Evolutionary conservation across 2,329 filamentous ascomycete genomes (phyloP), one percentile per base, ranked within the genome.

Genomic region (Boeremia exigua): DNA sequence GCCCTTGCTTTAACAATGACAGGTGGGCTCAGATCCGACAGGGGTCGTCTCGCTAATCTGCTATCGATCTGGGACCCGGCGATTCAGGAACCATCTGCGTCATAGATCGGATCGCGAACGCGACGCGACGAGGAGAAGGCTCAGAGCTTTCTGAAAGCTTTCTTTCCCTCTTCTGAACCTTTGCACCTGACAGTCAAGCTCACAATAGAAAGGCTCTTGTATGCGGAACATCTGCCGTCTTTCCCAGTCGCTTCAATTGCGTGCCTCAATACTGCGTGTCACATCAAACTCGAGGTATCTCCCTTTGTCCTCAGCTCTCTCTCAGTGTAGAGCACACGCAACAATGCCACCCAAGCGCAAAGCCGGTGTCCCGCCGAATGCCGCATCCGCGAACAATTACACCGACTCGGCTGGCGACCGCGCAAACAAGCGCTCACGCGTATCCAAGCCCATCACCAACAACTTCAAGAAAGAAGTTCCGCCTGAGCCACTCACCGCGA

Each of bases 381-480:
- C 47, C 2, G 47, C 60, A 23, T 70, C 69, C 9, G 69, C 72
- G 34, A 61, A 54, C 32, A 63, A 61, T 3, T 76, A 77, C 58
- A 70, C 74, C n/a, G 74, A 76, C 50, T 46, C 56, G 10, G 56
- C 68, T 6, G 74, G 74, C 39, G 59, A 49, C 27, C 67, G 68
- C 14, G 64, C 74, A 32, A 77, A 77, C 62, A 74, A 76, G 48
- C 74, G 75, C 15, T 77, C 74, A 10, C 65, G 68, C 23, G 44
- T 61, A 17, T 72, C 75, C 3, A 67, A 68, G 32, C 69, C 73
- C 3, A 29, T 57, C 0, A 53, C 59, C 2, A 72, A 74, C 57
- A 58, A 65, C n/a, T 62, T 63, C 37, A 57, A 59, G n/a, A 67
- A 67, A 14, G 40, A 36, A 10, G 39, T 56, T 4, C 45, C 58